Conservation (phyloP, 2,329 filamentous ascomycete species). For the Hypocrella siamensis region DNA sequence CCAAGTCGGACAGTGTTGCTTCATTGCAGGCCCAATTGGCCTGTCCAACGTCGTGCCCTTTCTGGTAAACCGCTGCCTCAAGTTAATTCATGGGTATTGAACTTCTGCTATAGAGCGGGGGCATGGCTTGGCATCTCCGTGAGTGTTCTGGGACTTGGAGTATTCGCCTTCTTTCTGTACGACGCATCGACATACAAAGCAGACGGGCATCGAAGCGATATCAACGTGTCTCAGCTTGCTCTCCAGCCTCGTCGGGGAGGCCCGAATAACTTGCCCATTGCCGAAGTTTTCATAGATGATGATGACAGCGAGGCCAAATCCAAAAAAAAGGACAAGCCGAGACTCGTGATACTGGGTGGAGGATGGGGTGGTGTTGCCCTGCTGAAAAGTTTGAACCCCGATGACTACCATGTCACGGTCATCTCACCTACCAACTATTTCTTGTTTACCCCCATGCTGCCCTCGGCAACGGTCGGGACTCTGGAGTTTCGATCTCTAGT, state of each 20-base stretch:
- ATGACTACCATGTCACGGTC: constrained; percentile 91
- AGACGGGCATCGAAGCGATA: constrained; percentile 48
- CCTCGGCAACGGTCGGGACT: constrained; percentile 91
- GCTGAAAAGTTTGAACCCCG: constrained; percentile 75
- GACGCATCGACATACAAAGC: constrained; percentile 84
- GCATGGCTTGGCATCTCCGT: constrained; percentile 53
- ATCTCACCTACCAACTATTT: constrained; percentile 95
- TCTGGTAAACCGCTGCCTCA: constrained; percentile 39
- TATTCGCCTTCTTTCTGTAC: constrained; percentile 82
- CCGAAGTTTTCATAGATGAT: constrained; percentile 77
- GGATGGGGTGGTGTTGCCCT: constrained; percentile 92
- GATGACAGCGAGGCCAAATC: constrained; percentile 60
- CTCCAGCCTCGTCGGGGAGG: constrained; percentile 70
- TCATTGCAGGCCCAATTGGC: not conserved
- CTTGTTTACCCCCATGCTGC: constrained; percentile 94
- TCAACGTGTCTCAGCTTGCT: constrained; percentile 72
- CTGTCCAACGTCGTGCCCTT: constrained; percentile 11
- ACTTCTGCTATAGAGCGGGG: constrained; percentile 53
- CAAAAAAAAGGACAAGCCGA: constrained; percentile 71
- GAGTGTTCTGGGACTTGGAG: constrained; percentile 48
- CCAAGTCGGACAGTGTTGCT: not conserved
- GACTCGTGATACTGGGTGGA: constrained; percentile 79
- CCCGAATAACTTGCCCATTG: constrained; percentile 88
- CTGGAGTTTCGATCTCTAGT: constrained; percentile 81
- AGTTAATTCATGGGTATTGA: constrained; percentile 28